Evolutionary conservation across 352 stramenopile genomes (phyloP).

Genomic region (Phytophthora pseudosyringae): DNA sequence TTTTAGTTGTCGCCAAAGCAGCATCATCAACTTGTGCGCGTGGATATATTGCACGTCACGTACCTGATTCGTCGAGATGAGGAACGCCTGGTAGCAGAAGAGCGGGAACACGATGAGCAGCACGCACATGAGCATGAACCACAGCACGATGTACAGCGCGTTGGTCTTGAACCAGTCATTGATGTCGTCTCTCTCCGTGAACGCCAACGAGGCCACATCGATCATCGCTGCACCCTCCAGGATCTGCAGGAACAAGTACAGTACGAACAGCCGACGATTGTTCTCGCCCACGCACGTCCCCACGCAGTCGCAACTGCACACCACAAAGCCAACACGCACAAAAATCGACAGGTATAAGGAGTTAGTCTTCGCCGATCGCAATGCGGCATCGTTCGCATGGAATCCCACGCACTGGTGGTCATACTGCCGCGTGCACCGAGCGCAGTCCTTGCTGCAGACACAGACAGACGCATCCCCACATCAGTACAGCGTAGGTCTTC

Average conservation of each 20-base stretch:
- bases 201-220: slow-evolving; percentile 53
- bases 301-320: slow-evolving; percentile 74
- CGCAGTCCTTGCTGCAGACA: slow-evolving; percentile 69
- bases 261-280: slow-evolving; percentile 72
- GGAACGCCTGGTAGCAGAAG: slow-evolving; percentile 70
- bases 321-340: background rate
- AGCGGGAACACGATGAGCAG: slow-evolving; percentile 67
- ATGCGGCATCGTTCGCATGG: background rate
- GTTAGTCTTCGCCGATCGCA: slow-evolving; percentile 1
- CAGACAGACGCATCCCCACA: slow-evolving; percentile 9
- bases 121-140: slow-evolving; percentile 61
- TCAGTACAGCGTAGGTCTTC: slow-evolving; percentile 4
- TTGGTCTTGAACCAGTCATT: slow-evolving; percentile 83
- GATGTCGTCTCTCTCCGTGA: slow-evolving; percentile 57
- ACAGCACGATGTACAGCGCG: slow-evolving; percentile 67
- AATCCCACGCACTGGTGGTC: slow-evolving; percentile 71
- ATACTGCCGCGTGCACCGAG: slow-evolving; percentile 76
- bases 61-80: slow-evolving; percentile 73
- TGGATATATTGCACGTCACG: background rate
- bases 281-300: slow-evolving; percentile 75
- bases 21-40: background rate
- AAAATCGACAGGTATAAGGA: background rate
- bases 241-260: slow-evolving; percentile 69
- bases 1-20: slow-evolving; percentile 2
- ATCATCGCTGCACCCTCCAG: slow-evolving; percentile 60